phyloP scores from a whole-genome alignment of 2,329 filamentous ascomycete species.

The Emmonsia crescens region DNA sequence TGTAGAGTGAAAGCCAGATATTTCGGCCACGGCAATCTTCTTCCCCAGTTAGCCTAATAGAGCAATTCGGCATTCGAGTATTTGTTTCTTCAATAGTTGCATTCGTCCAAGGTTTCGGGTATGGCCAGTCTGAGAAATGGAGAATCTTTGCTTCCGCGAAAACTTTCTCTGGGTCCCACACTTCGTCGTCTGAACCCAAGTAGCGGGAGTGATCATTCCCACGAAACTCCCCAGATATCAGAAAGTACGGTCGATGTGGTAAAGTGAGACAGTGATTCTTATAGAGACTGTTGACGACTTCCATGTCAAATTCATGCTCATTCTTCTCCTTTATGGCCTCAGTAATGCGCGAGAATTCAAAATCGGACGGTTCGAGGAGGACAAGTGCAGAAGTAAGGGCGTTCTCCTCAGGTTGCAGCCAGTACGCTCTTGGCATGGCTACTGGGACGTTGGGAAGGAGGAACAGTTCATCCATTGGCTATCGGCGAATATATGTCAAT shows the following conservation, averaged over 20 bases:
- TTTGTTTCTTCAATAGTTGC: not conserved
- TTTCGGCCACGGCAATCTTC: not conserved
- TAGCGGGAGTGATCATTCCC: not conserved
- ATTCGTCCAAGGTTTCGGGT: not conserved
- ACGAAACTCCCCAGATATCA: not conserved
- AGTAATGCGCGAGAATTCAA: not conserved
- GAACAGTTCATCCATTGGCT: constrained; percentile 54
- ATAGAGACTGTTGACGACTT: not conserved
- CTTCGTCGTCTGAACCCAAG: not conserved
- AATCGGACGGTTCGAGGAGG: not conserved
- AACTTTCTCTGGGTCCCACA: not conserved
- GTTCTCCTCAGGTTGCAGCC: constrained; percentile 35
- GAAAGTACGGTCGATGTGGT: not conserved
- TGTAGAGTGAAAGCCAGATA: not conserved
- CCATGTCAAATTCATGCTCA: not conserved
- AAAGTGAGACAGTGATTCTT: not conserved
- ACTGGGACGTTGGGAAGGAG: constrained; percentile 47
- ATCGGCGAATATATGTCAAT: not conserved
- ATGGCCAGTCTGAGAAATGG: not conserved
- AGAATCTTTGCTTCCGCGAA: not conserved
- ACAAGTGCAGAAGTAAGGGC: not conserved
- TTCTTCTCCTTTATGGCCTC: not conserved
- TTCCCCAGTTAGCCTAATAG: not conserved
- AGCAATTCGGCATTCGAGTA: not conserved
- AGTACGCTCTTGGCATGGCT: constrained; percentile 59